Conservation (phyloP, 1,284 basidiomycete genomes). For the Sanguinoderma infundibulare region DNA sequence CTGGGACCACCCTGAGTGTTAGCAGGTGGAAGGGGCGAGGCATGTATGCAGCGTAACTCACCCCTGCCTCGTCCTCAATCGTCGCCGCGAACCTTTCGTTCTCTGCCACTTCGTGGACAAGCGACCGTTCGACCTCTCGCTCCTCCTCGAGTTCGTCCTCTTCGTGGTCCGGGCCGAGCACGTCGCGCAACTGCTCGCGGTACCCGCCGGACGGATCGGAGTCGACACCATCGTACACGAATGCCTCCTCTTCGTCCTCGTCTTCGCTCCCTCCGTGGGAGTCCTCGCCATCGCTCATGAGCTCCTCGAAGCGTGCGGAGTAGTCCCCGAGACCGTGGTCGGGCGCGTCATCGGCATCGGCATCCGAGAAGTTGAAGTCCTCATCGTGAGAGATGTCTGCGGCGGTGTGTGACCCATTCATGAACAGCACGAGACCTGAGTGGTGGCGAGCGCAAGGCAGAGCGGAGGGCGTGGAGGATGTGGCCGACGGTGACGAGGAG, state of each 20-base stretch:
- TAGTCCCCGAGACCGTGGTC: constrained; percentile 58
- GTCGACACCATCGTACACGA: constrained; percentile 76
- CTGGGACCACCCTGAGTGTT: constrained; percentile 23
- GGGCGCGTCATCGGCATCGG: constrained; percentile 36
- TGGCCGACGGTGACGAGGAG: constrained; percentile 5
- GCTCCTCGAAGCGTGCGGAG: constrained; percentile 73
- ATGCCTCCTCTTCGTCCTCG: constrained; percentile 62
- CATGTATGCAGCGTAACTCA: constrained; percentile 38
- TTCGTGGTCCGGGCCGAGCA: constrained; percentile 68
- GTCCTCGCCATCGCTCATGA: constrained; percentile 52
- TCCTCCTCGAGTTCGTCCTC: constrained; percentile 50
- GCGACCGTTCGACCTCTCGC: constrained; percentile 49
- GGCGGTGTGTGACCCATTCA: constrained; percentile 34
- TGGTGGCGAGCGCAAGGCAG: constrained; percentile 1
- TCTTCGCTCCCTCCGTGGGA: background rate
- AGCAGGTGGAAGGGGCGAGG: constrained; percentile 16
- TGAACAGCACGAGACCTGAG: constrained; percentile 19
- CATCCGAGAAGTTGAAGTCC: constrained; percentile 38
- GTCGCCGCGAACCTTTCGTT: constrained; percentile 38
- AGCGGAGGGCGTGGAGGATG: constrained; percentile 12
- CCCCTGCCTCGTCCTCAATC: constrained; percentile 41
- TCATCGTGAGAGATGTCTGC: constrained; percentile 18
- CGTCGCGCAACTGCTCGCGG: constrained; percentile 70
- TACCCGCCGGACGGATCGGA: constrained; percentile 53
- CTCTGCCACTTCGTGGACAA: constrained; percentile 43